Conservation (phyloP, 202 grass and related monocot genomes). For the Zizania palustris region DNA sequence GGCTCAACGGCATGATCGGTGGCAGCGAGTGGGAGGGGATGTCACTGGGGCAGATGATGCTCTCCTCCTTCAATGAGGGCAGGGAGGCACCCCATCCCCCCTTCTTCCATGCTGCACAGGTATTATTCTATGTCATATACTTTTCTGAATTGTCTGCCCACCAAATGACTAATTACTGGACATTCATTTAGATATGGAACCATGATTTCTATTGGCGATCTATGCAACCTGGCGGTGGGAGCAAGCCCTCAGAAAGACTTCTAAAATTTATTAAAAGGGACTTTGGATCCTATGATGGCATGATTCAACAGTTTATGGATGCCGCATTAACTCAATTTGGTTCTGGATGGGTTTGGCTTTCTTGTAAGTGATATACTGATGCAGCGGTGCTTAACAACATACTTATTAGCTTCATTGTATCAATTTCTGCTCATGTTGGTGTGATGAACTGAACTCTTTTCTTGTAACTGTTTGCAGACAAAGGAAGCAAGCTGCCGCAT, state of each 20-base stretch:
- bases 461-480: constrained; percentile 53
- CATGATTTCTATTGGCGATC: constrained; percentile 95
- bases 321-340: constrained; percentile 83
- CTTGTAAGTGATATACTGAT: constrained; percentile 54
- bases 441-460: constrained; percentile 30
- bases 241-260: constrained; percentile 52
- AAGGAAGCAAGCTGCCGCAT: constrained; percentile 68
- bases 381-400: not conserved
- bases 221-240: constrained; percentile 73
- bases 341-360: constrained; percentile 97
- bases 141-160: not conserved
- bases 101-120: constrained; percentile 82
- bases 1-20: constrained; percentile 68
- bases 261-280: constrained; percentile 74
- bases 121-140: not conserved
- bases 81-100: constrained; percentile 57
- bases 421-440: not conserved
- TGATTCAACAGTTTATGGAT: constrained; percentile 64
- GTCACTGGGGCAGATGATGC: constrained; percentile 68
- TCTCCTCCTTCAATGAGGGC: constrained; percentile 74
- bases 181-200: constrained; percentile 73
- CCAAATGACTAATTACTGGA: constrained; percentile 1
- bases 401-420: not conserved
- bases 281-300: constrained; percentile 75
- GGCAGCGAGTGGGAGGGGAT: constrained; percentile 74